Percentiles rank a stretch among this genome's conserved stretches.
Conservation (phyloP, 2,329 filamentous ascomycete genomes). For the Xylariaceae sp. region DNA sequence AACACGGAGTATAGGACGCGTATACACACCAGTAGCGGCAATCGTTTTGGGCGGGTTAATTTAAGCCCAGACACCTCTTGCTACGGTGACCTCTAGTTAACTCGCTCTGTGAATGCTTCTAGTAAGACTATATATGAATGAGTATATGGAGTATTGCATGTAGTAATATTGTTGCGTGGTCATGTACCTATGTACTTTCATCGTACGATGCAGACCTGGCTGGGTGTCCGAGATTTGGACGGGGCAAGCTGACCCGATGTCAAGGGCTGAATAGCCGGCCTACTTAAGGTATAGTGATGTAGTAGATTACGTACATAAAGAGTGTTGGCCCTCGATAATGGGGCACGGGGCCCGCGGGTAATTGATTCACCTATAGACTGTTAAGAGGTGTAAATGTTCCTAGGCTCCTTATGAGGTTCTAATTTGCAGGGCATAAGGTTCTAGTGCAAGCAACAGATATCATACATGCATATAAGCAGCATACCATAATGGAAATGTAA, state of each 20-base stretch:
- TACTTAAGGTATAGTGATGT: too few relatives aligned
- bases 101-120: too few relatives aligned
- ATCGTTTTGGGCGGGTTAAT: too few relatives aligned
- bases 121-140: too few relatives aligned
- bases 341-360: constrained; percentile 8
- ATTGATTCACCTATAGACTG: constrained; percentile 7
- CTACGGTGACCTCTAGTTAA: too few relatives aligned
- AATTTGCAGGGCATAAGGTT: background rate
- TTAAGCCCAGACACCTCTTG: too few relatives aligned
- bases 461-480: background rate
- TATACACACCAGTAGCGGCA: too few relatives aligned
- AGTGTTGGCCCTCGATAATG: background rate
- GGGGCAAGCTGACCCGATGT: background rate
- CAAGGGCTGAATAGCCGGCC: background rate
- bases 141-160: background rate
- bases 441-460: background rate
- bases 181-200: background rate
- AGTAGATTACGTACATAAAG: too few relatives aligned
- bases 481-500: too few relatives aligned
- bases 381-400: constrained; percentile 5
- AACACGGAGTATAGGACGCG: too few relatives aligned
- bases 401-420: too few relatives aligned
- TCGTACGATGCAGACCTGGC: background rate
- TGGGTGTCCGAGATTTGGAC: background rate
- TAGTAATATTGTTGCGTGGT: background rate